Percentiles rank a stretch among this genome's conserved stretches.
phyloP scores from a whole-genome alignment of 2,329 filamentous ascomycete genomes.

The Colletotrichum melonis region DNA sequence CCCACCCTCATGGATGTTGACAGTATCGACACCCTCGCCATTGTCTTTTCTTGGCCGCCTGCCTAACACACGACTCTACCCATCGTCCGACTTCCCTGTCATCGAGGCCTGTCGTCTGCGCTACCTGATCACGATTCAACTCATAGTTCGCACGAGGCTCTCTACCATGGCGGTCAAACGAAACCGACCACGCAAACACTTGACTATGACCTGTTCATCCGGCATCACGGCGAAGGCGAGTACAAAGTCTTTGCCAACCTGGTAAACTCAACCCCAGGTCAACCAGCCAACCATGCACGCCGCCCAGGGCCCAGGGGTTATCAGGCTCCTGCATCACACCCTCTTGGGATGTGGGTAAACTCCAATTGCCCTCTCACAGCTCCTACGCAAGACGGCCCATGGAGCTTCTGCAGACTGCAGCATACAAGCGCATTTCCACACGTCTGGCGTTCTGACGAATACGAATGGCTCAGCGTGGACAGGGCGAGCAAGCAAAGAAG shows the following conservation, averaged over 20 bases:
- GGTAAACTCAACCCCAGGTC: slow-evolving; percentile 10
- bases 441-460: slow-evolving; percentile 8
- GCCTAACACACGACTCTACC: neutral
- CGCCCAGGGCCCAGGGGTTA: slow-evolving; percentile 8
- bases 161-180: neutral
- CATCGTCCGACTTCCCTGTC: slow-evolving; percentile 7
- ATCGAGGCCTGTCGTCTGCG: neutral
- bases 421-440: slow-evolving; percentile 5
- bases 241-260: slow-evolving; percentile 5
- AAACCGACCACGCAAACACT: neutral
- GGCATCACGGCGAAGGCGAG: neutral
- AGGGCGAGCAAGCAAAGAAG: slow-evolving; percentile 2
- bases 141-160: neutral
- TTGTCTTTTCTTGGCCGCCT: neutral
- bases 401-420: slow-evolving; percentile 14
- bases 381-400: slow-evolving; percentile 8
- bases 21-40: slow-evolving; percentile 5
- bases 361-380: slow-evolving; percentile 1
- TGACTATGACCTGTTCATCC: slow-evolving; percentile 15
- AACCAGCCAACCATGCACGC: slow-evolving; percentile 27
- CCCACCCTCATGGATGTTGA: slow-evolving; percentile 22
- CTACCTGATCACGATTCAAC: neutral
- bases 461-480: slow-evolving; percentile 3
- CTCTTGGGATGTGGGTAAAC: slow-evolving; percentile 15
- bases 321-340: slow-evolving; percentile 23